Evolutionary conservation across 1,284 basidiomycete genomes (phyloP), one percentile per base, ranked within the genome.

Genomic region (Malassezia arunalokei): DNA sequence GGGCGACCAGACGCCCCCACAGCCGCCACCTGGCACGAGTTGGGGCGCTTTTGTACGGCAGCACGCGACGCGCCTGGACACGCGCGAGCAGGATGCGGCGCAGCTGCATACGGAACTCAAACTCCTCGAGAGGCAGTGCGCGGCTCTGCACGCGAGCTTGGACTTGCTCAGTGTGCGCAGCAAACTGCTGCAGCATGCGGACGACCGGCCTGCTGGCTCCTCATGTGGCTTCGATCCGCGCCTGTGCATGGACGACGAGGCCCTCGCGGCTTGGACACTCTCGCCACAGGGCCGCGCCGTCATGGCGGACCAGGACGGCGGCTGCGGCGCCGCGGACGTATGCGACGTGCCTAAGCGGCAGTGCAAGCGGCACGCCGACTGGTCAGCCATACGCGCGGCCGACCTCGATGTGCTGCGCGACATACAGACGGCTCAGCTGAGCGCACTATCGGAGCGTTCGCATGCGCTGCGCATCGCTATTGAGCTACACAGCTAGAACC

Each of bases 281-380:
- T 45, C 43, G 6, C 29, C 42, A 6, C 14, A 38, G 8, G 60
- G 42, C 14, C 52, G 47, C n/a, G 47, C 46, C 14, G 37, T 49
- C 7, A 17, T 54, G 3, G 40, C 32, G 20, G 44, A 31, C 33
- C 38, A 30, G n/a, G 33, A n/a, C 17, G 12, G 37, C 28, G 38
- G 28, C 28, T 17, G 27, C 20, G 33, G 32, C 17, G 8, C 31
- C 6, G 31, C 44, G 3, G 32, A 28, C 8, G 43, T 63, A 6
- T 63, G 61, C 39, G 47, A 45, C 20, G 30, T 42, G 8, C 39
- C 56, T 14, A 58, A 61, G 45, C 50, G 59, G 5, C 55, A 47
- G 29, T 63, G 61, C 48, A 56, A 56, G 42, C 52, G 53, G 12
- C 61, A 63, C 30, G 43, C 48, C 24, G 61, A 61, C 53, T 63